Percentiles rank a stretch among this genome's conserved stretches.
These are phyloP conservation scores for Orbilia ellipsospora DNA, from an alignment of 2,329 filamentous ascomycete species.

Conservation along the genomic window DNA sequence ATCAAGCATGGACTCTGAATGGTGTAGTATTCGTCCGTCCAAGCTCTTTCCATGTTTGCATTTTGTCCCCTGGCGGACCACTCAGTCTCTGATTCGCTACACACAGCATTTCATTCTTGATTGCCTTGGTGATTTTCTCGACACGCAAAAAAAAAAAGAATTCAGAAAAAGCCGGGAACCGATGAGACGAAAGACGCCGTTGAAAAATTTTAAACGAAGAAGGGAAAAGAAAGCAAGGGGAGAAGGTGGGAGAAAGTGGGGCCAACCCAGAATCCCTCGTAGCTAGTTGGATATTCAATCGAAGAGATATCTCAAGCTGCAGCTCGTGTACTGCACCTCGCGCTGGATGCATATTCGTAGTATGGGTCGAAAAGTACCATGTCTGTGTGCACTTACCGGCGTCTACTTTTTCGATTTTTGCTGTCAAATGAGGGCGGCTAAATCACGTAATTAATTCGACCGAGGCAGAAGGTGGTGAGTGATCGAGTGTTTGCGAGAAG, in stretches of 20 bases:
- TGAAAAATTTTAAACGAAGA: background rate
- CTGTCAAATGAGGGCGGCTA: constrained; percentile 27
- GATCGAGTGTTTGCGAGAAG: too few species aligned
- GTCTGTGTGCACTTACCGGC: background rate
- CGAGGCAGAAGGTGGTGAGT: background rate
- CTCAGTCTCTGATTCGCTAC: background rate
- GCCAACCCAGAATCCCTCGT: background rate
- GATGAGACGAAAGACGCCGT: constrained; percentile 4
- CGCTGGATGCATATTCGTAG: background rate
- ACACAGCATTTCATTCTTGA: background rate
- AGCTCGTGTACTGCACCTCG: too few species aligned
- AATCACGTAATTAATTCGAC: constrained; percentile 26
- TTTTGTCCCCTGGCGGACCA: constrained; percentile 5
- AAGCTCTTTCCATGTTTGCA: background rate
- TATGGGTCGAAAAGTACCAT: background rate
- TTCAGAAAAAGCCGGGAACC: background rate
- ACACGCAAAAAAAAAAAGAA: background rate
- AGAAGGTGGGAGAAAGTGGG: constrained; percentile 29
- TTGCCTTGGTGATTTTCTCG: too few species aligned
- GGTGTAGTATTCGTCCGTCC: background rate
- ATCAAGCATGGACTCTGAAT: constrained; percentile 32
- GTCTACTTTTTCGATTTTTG: constrained; percentile 7
- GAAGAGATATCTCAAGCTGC: background rate
- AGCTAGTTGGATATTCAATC: too few species aligned
- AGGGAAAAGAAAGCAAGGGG: background rate